Evolutionary conservation across 768 basidiomycete species (phyloP), one percentile per base, ranked within the genome.

Genomic region (Podaxis sp.): DNA sequence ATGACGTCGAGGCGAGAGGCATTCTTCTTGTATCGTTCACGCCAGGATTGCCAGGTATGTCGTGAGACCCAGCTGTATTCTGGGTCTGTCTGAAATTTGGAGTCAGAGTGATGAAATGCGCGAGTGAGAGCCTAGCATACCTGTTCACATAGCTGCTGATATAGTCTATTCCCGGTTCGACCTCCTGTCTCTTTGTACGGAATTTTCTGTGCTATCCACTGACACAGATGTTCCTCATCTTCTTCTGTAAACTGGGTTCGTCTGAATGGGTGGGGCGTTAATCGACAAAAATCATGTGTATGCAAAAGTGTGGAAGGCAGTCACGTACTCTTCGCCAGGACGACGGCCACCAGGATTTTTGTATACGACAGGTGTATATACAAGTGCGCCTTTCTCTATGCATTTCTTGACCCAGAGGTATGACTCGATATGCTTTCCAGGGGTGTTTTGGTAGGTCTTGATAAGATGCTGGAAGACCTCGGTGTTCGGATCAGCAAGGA

Each of bases 31-130:
- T 94, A 94, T 30, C 92, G 81, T 70, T 94, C 92, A 28, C 92
- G 84, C 92, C 92, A 94, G 15, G 92, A 94, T 66, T 93, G 90
- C 92, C 92, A 94, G 2, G 91, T 92, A 71, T 94, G 92, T 15
- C 91, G 86, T 26, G 78, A 80, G 19, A 92, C 92, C 92, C 92
- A 93, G 0, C 82, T 78, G 68, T 85, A 92, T 65, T 90, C 89
- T 1, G 90, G 87, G 64, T 92, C 88, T 53, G 77, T 79, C 90
- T 92, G 26, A 55, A 44, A 7, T 19, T 15, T 28, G 33, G 17
- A 46, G 13, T 26, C 60, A 19, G 38, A 48, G 57, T 6, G 3
- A 60, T 53, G 36, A 61, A 52, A n/a, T 13, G 19, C n/a, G 9
- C 12, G 9, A 2, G 3, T 57, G 40, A 13, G 48, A 53, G 40